phyloP scores from a whole-genome alignment of 2,329 filamentous ascomycete genomes.

The Laburnicola sp. region DNA sequence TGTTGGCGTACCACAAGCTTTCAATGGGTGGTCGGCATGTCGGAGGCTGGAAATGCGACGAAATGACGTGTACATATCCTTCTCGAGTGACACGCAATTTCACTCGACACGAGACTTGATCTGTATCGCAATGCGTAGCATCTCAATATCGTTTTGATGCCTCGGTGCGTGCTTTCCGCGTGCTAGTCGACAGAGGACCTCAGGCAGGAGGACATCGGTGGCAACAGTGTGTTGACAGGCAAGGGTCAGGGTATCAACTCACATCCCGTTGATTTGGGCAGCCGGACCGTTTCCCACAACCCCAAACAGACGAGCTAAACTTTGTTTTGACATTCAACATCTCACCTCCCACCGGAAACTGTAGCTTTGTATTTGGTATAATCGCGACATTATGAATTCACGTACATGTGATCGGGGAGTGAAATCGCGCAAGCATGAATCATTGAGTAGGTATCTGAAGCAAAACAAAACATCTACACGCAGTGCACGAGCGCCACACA shows the following conservation, averaged over 20 bases:
- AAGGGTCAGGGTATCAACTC: background rate
- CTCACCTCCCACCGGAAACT: background rate
- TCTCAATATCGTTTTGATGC: too few species aligned
- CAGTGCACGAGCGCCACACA: too few species aligned
- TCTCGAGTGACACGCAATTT: background rate
- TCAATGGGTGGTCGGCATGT: background rate
- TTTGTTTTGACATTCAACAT: background rate
- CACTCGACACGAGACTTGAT: too few species aligned
- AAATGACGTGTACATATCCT: background rate
- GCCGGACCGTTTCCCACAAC: background rate
- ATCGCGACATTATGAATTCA: too few species aligned
- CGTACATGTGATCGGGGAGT: too few species aligned
- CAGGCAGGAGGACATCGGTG: background rate
- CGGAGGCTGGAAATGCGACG: conserved; percentile 1
- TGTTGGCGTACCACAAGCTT: conserved; percentile 1
- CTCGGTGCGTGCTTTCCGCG: too few species aligned
- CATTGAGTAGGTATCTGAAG: too few species aligned
- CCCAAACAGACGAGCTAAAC: background rate
- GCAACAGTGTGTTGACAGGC: background rate
- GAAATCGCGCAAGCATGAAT: too few species aligned
- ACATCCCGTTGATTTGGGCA: background rate
- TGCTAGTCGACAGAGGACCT: too few species aligned
- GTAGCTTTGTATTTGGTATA: too few species aligned
- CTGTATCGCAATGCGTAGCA: too few species aligned
- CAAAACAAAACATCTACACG: too few species aligned